Evolutionary conservation across 2,329 filamentous ascomycete genomes (phyloP), one percentile per base, ranked within the genome.

Genomic region (Acrocalymma vagum): DNA sequence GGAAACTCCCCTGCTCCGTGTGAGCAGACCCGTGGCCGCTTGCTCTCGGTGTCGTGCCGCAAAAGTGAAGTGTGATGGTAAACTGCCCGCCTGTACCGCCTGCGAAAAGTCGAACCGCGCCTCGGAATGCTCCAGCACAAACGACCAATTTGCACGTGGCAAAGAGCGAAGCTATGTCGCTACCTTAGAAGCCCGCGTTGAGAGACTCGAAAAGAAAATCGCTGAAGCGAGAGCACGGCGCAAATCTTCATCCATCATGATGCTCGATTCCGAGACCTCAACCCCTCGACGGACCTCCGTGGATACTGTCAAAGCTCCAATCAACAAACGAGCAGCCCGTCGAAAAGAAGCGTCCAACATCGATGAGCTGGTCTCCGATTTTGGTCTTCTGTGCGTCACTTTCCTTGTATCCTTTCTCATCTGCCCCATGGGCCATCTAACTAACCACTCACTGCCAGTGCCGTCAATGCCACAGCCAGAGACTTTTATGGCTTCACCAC

Each of bases 11-110:
- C 71, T 86, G 37, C 73, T 90, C 57, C 81, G 85, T 58, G 88
- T 93, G 50, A 91, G 87, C 63, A 80, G 88, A 49, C 88, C 88
- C 5, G 87, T 90, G 33, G 87, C 87, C 38, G 88, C 88, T 16
- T 93, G 88, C 67, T 88, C 87, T 44, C 79, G 87, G 77, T 93
- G 88, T 75, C 89, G 94, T 46, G 83, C 87, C 47, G 92, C 93
- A 38, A 99, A 99, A 75, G 91, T 97, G 67, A 96, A 95, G 84
- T 99, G 94, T 63, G 94, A 97, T 73, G 93, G 94, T 48, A 96
- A 96, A 70, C 77, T 97, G 24, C 94, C 94, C 9, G 91, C 92
- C 6, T 99, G 94, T 66, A 95, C 91, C 6, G 93, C 93, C 13
- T 97, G 94, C 65, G 93, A 96, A 71, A 92, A 91, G 72, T 90